Percentiles rank a stretch among this genome's conserved stretches.
Conservation (phyloP, 2,329 filamentous ascomycete genomes). For the Ilyonectria sp. region DNA sequence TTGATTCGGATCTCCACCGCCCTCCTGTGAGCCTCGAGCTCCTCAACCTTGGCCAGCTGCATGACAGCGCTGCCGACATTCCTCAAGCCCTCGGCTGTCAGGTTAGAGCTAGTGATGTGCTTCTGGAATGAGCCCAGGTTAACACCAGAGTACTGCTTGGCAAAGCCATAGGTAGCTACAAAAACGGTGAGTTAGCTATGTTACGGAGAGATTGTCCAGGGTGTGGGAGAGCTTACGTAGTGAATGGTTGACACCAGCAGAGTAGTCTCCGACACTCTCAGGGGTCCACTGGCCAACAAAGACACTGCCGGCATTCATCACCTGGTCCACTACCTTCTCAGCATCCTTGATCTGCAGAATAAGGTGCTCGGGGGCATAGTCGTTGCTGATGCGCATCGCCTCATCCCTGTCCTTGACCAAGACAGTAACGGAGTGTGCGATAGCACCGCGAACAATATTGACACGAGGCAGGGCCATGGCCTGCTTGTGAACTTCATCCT, state of each 20-base stretch:
- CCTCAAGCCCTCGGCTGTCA: constrained; percentile 86
- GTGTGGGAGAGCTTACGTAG: constrained; percentile 79
- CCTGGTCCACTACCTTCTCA: constrained; percentile 79
- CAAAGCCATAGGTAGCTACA: constrained; percentile 94
- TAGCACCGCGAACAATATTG: constrained; percentile 91
- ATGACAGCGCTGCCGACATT: constrained; percentile 93
- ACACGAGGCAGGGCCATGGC: constrained; percentile 90
- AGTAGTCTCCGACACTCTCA: constrained; percentile 98
- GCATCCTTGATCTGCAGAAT: constrained; percentile 91
- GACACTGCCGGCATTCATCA: constrained; percentile 95
- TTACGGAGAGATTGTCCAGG: background rate
- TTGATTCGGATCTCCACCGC: constrained; percentile 88
- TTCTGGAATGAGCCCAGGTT: constrained; percentile 97
- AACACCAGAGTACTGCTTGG: constrained; percentile 98
- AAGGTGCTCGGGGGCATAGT: constrained; percentile 96
- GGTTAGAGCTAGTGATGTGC: constrained; percentile 95
- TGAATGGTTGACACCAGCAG: constrained; percentile 97
- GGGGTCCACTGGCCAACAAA: constrained; percentile 98
- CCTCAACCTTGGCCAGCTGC: constrained; percentile 94
- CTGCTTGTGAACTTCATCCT: constrained; percentile 91
- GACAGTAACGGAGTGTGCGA: constrained; percentile 92
- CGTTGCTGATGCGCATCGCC: constrained; percentile 88
- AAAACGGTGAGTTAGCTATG: constrained; percentile 39
- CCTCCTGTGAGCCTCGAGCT: constrained; percentile 92
- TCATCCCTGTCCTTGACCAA: constrained; percentile 79